Conservation (phyloP, 768 basidiomycete genomes). For the Termitomyces sp. region DNA sequence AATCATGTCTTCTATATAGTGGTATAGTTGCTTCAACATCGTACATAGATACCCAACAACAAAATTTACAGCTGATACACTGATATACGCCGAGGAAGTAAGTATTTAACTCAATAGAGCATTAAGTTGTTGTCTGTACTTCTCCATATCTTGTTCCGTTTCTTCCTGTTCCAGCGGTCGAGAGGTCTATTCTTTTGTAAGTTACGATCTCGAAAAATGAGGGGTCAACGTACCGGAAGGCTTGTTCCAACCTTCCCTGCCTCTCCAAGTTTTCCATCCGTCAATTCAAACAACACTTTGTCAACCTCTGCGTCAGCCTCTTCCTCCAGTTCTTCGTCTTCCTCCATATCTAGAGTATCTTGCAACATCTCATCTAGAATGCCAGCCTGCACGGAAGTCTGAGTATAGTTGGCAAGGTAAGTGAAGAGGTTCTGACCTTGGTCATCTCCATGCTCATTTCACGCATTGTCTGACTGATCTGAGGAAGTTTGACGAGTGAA, state of each 20-base stretch:
- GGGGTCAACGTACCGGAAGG: constrained; percentile 57
- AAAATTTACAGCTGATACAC: not conserved
- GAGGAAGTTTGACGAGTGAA: constrained; percentile 83
- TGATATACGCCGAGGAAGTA: not conserved
- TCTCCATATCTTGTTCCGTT: constrained; percentile 83
- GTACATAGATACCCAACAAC: not conserved
- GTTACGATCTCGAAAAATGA: constrained; percentile 3
- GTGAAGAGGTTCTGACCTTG: constrained; percentile 50
- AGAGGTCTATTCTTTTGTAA: constrained; percentile 37
- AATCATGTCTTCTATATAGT: not conserved
- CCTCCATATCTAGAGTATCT: constrained; percentile 85
- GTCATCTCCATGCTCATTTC: constrained; percentile 99
- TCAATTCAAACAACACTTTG: constrained; percentile 91
- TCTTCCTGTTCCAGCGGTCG: constrained; percentile 72
- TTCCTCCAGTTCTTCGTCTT: constrained; percentile 92
- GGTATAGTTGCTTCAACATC: not conserved
- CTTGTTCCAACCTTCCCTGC: constrained; percentile 68
- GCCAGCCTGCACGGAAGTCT: constrained; percentile 61
- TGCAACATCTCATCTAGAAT: constrained; percentile 99
- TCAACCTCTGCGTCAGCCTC: constrained; percentile 98
- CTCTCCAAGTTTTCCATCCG: constrained; percentile 91
- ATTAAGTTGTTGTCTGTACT: constrained; percentile 84
- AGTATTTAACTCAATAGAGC: constrained; percentile 64
- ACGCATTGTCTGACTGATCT: constrained; percentile 88
- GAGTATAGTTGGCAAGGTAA: not conserved